A percentile compares a stretch with the other conserved stretches of the same genome.
phyloP scores from a whole-genome alignment of 2,329 filamentous ascomycete species.

The Aspergillus arachidicola region DNA sequence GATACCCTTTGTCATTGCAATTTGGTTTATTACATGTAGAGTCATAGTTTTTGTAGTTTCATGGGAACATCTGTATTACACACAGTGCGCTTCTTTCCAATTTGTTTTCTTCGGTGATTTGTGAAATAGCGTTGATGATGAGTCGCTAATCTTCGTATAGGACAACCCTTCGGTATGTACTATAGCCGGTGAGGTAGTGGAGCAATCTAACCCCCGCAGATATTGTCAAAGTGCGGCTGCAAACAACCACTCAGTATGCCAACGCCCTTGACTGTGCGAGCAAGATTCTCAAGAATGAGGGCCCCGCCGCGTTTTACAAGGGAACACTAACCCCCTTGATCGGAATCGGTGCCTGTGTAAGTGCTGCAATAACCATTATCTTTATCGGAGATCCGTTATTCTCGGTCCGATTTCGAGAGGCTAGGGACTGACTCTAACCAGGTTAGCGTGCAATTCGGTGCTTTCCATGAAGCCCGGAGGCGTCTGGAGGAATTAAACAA shows the following conservation, averaged over 20 bases:
- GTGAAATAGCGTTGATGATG: neutral
- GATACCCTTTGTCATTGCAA: neutral
- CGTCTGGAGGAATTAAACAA: conserved; percentile 77
- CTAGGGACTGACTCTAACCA: conserved; percentile 23
- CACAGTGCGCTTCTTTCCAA: neutral
- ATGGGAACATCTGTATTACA: neutral
- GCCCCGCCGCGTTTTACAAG: conserved; percentile 94
- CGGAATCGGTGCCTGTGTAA: conserved; percentile 91
- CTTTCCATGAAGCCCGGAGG: conserved; percentile 89
- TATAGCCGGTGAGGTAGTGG: neutral
- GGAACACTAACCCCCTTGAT: conserved; percentile 92
- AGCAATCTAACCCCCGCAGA: conserved; percentile 53
- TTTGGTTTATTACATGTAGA: neutral
- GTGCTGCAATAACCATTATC: conserved; percentile 21
- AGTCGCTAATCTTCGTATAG: conserved; percentile 43
- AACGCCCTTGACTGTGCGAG: conserved; percentile 78
- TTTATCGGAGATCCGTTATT: neutral
- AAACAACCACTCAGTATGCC: conserved; percentile 81
- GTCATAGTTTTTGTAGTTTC: neutral
- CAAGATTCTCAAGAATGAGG: conserved; percentile 85
- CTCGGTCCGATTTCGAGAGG: neutral
- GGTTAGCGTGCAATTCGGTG: conserved; percentile 94
- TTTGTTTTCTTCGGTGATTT: neutral
- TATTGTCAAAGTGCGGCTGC: conserved; percentile 96
- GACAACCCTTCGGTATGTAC: conserved; percentile 66